Percentiles rank a stretch among this genome's conserved stretches.
Evolutionary conservation across 352 stramenopile genomes (phyloP).

Genomic region (Globisporangium cederbergense): DNA sequence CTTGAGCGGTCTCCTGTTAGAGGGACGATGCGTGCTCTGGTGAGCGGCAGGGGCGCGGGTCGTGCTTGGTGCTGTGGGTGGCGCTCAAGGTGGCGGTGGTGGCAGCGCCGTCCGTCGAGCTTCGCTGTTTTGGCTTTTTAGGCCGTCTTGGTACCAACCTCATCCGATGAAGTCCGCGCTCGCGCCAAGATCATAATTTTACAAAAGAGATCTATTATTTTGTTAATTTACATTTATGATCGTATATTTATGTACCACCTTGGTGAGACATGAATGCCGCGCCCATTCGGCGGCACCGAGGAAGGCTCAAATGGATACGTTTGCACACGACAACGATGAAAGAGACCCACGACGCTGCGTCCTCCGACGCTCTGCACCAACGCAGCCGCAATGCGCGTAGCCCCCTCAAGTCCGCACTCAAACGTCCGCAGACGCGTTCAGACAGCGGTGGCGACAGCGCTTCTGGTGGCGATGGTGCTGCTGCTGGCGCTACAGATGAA

Average conservation of each 20-base stretch:
- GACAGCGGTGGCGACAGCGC: background rate
- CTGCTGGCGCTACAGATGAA: background rate
- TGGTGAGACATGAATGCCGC: too few relatives aligned
- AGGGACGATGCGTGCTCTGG: background rate
- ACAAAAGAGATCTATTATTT: too few relatives aligned
- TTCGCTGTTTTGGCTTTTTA: too few relatives aligned
- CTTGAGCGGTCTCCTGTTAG: background rate
- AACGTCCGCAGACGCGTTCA: background rate
- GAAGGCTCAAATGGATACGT: background rate
- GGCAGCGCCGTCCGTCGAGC: background rate
- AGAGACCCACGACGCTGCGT: background rate
- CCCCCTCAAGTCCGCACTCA: constrained; percentile 1
- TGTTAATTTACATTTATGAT: too few relatives aligned
- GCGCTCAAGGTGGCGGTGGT: too few relatives aligned
- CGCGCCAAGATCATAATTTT: too few relatives aligned
- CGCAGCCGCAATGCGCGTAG: background rate
- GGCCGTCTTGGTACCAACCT: too few relatives aligned
- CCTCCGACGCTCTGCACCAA: background rate
- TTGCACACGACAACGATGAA: constrained; percentile 15
- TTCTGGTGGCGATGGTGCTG: background rate
- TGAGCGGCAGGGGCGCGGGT: background rate
- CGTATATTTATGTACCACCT: too few relatives aligned
- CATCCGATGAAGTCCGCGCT: too few relatives aligned
- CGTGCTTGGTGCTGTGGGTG: background rate
- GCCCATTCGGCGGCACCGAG: too few relatives aligned